Conservation (phyloP, 805 yeast species). For the Zygoascus tannicola region DNA sequence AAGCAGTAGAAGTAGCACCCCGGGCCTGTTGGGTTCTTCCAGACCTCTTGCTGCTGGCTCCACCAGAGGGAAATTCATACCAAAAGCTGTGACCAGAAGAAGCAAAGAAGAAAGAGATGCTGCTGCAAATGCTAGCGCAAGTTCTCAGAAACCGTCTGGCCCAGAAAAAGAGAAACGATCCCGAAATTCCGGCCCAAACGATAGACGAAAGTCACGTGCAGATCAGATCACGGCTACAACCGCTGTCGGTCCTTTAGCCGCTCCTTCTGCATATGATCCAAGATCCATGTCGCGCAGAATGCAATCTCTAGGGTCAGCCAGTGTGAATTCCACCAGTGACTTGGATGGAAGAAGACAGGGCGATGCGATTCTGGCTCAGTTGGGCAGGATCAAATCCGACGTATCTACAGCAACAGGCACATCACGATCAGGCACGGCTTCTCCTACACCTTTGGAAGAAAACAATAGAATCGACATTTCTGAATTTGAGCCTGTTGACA, state of each 20-base stretch:
- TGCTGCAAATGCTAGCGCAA: constrained; percentile 46
- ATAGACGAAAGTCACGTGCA: constrained; percentile 22
- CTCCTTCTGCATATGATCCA: constrained; percentile 21
- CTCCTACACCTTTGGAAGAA: constrained; percentile 8
- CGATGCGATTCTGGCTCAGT: constrained; percentile 4
- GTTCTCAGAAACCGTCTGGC: not conserved
- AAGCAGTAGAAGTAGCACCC: constrained; percentile 9
- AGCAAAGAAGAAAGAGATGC: constrained; percentile 77
- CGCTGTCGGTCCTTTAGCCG: constrained; percentile 30
- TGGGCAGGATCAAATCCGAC: constrained; percentile 15
- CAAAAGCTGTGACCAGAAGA: constrained; percentile 79
- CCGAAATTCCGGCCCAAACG: constrained; percentile 14
- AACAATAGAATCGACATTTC: constrained; percentile 17
- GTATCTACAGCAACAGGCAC: constrained; percentile 3
- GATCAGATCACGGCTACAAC: constrained; percentile 18
- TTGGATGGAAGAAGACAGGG: not conserved
- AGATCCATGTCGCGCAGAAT: not conserved
- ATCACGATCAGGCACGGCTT: constrained; percentile 5
- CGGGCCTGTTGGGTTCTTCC: not conserved
- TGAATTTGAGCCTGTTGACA: constrained; percentile 5
- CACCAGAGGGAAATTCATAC: constrained; percentile 51
- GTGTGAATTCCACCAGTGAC: not conserved
- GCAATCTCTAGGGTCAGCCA: not conserved
- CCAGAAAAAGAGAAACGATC: not conserved
- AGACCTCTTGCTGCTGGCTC: not conserved